phyloP scores from a whole-genome alignment of 331 rosid species.

The Acacia pycnantha region DNA sequence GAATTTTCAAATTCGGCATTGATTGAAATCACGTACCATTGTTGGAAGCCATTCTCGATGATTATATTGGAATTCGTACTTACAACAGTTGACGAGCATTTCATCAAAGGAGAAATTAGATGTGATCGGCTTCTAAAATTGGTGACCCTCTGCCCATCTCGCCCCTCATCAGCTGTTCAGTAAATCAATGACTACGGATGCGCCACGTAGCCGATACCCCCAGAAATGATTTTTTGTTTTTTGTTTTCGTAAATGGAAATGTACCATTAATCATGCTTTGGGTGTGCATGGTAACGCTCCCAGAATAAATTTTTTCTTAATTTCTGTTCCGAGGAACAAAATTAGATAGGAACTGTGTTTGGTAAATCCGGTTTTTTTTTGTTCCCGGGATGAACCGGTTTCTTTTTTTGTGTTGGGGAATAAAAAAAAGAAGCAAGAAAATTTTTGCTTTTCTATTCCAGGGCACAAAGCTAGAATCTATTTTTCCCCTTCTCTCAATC shows the following conservation, averaged over 20 bases:
- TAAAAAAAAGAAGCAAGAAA: too few species aligned
- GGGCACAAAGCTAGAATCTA: too few species aligned
- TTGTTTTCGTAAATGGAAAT: neutral
- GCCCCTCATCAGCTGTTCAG: neutral
- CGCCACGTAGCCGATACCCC: neutral
- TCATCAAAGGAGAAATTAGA: neutral
- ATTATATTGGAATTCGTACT: neutral
- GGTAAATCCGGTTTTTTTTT: too few species aligned
- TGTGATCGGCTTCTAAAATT: neutral
- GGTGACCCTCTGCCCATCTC: neutral
- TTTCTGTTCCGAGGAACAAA: too few species aligned
- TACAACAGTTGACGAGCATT: neutral
- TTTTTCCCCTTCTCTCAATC: too few species aligned
- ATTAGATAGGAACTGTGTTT: too few species aligned
- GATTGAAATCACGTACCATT: constrained; percentile 19
- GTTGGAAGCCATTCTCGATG: constrained; percentile 28
- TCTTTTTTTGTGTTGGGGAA: too few species aligned
- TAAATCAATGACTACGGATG: neutral
- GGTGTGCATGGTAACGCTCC: too few species aligned
- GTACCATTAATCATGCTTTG: neutral
- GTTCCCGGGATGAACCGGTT: too few species aligned
- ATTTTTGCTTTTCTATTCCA: too few species aligned
- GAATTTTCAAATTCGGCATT: neutral
- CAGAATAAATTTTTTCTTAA: too few species aligned
- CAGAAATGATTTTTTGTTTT: neutral